These are phyloP conservation scores for Rosa rugosa DNA, from an alignment of 306 rosid species.

Conservation along the genomic window DNA sequence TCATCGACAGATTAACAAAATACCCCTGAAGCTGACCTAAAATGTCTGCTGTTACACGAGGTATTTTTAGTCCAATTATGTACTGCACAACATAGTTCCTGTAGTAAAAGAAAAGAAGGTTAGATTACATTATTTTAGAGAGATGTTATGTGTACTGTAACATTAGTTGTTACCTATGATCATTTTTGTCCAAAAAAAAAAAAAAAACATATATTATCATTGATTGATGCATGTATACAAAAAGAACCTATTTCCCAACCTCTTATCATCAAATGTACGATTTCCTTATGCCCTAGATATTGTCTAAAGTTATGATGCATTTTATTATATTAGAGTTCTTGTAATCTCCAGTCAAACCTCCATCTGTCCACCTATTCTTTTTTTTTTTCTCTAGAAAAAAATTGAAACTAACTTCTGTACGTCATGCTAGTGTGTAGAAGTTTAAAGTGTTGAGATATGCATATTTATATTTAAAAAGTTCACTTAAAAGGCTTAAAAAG, in stretches of 20 bases:
- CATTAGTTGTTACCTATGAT: too few species aligned
- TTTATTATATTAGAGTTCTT: too few species aligned
- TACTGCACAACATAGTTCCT: slow-evolving; percentile 54
- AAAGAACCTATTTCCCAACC: not conserved
- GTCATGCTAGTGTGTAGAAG: too few species aligned
- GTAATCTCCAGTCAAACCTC: too few species aligned
- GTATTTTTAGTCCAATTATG: slow-evolving; percentile 1
- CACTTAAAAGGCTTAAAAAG: too few species aligned
- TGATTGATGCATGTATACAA: not conserved
- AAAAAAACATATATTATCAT: too few species aligned
- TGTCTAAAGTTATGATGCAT: not conserved
- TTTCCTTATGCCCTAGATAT: not conserved
- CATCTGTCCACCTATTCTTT: not conserved
- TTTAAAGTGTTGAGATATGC: too few species aligned
- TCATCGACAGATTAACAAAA: slow-evolving; percentile 29
- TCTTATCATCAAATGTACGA: not conserved
- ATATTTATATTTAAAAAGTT: too few species aligned
- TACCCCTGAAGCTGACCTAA: slow-evolving; percentile 9
- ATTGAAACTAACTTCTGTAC: too few species aligned
- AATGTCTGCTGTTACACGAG: not conserved
- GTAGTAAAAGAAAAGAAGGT: not conserved
- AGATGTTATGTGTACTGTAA: too few species aligned
- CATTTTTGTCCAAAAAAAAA: not conserved
- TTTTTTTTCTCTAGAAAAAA: too few species aligned
- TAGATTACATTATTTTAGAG: not conserved